Evolutionary conservation across 257 asterid genomes (phyloP), one percentile per base, ranked within the genome.

Genomic region (Cordia subcordata): DNA sequence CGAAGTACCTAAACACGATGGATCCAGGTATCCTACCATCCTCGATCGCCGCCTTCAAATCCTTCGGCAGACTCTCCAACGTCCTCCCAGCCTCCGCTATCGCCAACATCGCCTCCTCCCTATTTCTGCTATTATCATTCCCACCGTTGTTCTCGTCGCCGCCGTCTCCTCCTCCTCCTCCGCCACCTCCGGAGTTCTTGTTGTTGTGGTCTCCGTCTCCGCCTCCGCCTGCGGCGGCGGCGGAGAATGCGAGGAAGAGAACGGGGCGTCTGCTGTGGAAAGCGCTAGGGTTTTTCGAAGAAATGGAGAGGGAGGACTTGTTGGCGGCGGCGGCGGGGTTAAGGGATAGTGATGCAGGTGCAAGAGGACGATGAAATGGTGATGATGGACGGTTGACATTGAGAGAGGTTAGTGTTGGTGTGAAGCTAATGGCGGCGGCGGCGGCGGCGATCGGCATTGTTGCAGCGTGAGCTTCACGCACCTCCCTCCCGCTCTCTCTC

Each of bases 51-150:
- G 91, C 94, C 68, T 60, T 78, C 80, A 92, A 77, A 71, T 92
- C 99, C 71, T 70, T 78, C 0, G 99, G 99, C 75, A 92, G 69
- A 69, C 95, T 80, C 71, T 92, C 97, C 40, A 92, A 53, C 37
- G 81, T 69, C 86, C 94, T 81, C 64, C 87, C 86, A 5, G 81
- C 89, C 82, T 79, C 85, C 53, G 79, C 78, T 82, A 80, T 56
- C 55, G 68, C 78, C 81, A 85, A 73, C 66, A 76, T 37, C 35
- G 81, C 90, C 53, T 86, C 96, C 8, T 70, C 80, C 69, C 42
- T 77, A 54, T 62, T 75, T 68, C 52, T 80, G 75, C 67, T 80
- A 65, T 71, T 74, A 4, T 53, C 55, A 49, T 76, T 82, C 4
- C 62, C 82, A 10, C 69, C 72, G 9, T 57, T 64, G 2, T 42